phyloP scores from a whole-genome alignment of 345 rosid species.

The Gossypium thurberi region DNA sequence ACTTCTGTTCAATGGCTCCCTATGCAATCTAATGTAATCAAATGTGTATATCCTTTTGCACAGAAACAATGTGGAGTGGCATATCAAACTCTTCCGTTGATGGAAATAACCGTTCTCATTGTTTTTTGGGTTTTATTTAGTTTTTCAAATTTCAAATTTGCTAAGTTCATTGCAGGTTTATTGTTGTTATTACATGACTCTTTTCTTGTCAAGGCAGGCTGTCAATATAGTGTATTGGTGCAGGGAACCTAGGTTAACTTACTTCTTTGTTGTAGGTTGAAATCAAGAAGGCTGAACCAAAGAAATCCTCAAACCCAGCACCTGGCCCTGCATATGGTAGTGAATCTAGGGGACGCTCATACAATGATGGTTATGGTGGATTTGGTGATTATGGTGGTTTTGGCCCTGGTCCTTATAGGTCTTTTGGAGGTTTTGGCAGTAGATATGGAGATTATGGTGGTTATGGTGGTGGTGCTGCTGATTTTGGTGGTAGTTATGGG shows the following conservation, averaged over 20 bases:
- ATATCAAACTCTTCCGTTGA: not conserved
- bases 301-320: conserved; percentile 22
- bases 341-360: conserved; percentile 26
- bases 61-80: not conserved
- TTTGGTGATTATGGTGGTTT: conserved; percentile 7
- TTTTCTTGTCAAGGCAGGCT: conserved; percentile 8
- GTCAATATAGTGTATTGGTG: not conserved
- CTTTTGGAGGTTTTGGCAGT: conserved; percentile 21
- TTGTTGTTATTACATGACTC: not conserved
- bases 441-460: conserved; percentile 25
- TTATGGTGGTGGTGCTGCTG: conserved; percentile 15
- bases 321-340: conserved; percentile 28
- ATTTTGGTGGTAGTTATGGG: conserved; percentile 21
- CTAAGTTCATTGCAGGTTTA: not conserved
- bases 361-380: conserved; percentile 22
- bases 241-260: conserved; percentile 23
- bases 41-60: not conserved
- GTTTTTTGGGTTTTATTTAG: not conserved
- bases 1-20: conserved; percentile 3
- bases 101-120: not conserved
- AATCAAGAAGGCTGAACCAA: conserved; percentile 32
- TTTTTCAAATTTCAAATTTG: not conserved
- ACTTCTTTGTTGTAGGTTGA: conserved; percentile 31
- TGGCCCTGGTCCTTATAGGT: conserved; percentile 27
- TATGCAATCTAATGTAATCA: not conserved